Evolutionary conservation across 2,329 filamentous ascomycete genomes (phyloP), one percentile per base, ranked within the genome.

Genomic region (Chaetomium globosum): DNA sequence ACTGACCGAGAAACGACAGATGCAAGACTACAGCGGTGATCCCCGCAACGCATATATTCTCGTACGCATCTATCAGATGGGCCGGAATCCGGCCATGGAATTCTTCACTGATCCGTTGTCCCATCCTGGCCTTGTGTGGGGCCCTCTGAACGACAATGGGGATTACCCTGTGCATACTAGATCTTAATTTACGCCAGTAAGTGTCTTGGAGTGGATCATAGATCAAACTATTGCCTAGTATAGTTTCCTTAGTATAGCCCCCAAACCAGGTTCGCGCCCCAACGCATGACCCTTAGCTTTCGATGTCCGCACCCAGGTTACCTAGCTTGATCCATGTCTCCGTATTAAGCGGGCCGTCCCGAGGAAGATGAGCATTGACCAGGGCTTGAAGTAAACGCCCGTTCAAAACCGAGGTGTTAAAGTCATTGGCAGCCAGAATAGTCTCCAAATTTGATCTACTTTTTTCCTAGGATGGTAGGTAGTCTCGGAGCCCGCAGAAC

Each of bases 11-110:
- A 26, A 51, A 59, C 30, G 16, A 39, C 21, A 53, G 58, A 60
- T 60, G 48, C 1, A 21, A 1, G 0, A 26, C 2, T 43, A 60
- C 52, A 13, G 9, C 1, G 3, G 23, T 21, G 39, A 46, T n/a
- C 23, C 57, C 1, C 4, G 10, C 21, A 52, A 61, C 30, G 63
- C 52, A 23, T 65, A 65, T 52, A 30, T 61, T 43, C 36, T 65
- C n/a, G 46, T 53, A 9, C 51, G 57, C 49, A 57, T 61, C 10
- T 65, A 23, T 31, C n/a, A 57, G 28, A 21, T 65, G 6, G 39
- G 53, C 13, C 5, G 36, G 16, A 13, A 6, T 13, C 59, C 48
- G 16, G 16, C 13, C 48, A 53, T 10, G 28, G 46, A 21, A 30
- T 61, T 52, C 31, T 53, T 54, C 23, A 13, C 4, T 31, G 49